Base-by-base conservation (phyloP, 768 basidiomycete species). In the Sporobolomyces roseus region DNA sequence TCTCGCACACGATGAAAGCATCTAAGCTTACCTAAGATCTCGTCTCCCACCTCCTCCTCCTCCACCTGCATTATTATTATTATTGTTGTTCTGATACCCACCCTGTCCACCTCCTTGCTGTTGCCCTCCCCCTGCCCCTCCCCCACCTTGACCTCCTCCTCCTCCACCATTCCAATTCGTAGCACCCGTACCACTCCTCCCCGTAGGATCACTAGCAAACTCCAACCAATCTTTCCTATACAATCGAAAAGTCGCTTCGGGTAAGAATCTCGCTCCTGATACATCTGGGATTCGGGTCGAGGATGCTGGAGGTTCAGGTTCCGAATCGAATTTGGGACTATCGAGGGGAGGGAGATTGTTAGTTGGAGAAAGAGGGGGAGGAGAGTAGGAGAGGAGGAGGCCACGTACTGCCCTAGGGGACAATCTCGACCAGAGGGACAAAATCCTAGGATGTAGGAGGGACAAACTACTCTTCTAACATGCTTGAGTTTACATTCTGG, bases 381-480 rank as follows among this genome's bases (percentile, higher is more conserved):
- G 66, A 66, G 43, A 66, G 73, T 54, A 23, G 55, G 32, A 51
- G 43, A 29, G 52, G 30, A 33, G 27, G 46, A 27, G 45, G 50
- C 21, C 25, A 69, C 75, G 16, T 35, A 76, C 65, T 72, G 72
- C 30, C 74, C 75, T 14, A 70, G 56, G 4, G 61, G 64, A 78
- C 94, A 98, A 32, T 93, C 88, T 33, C 88, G 84, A 1, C 96
- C 94, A 63, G 89, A 79, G 14, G 92, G 91, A 78, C 94, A 99
- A 76, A 97, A 91, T 9, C 94, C 93, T 25, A 90, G 88, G 53
- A 97, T 79, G 80, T 94, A 99, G 19, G 86, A 81, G 73, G 92
- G 91, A 78, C 96, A 98, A 17, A 89, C 86, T 50, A 93, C 90
- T 58, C 91, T 85, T 53, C 93, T 85, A 45, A 94, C 87, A 79